Percentiles rank a stretch among this genome's conserved stretches.
phyloP scores from a whole-genome alignment of 2,329 filamentous ascomycete species.

The Tetracladium maxilliforme region DNA sequence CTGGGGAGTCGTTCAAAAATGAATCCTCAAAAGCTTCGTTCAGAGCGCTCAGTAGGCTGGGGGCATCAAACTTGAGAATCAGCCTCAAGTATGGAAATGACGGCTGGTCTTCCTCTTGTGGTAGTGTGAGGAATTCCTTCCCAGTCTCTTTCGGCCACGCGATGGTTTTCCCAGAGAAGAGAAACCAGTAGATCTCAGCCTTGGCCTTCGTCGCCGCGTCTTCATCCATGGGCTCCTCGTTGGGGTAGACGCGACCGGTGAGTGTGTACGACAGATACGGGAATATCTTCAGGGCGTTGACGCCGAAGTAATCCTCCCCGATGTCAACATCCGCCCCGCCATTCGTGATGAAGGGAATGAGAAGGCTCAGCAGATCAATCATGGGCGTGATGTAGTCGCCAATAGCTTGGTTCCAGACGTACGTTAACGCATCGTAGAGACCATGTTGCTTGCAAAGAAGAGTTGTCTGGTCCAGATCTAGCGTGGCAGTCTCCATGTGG shows the following conservation, averaged over 20 bases:
- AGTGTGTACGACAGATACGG: conserved; percentile 87
- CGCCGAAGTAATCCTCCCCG: conserved; percentile 42
- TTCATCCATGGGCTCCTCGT: conserved; percentile 60
- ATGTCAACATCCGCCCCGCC: conserved; percentile 36
- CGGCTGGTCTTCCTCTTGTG: conserved; percentile 42
- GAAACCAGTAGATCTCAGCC: conserved; percentile 77
- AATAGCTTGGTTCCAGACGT: conserved; percentile 90
- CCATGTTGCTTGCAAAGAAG: conserved; percentile 80
- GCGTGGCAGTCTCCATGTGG: conserved; percentile 74
- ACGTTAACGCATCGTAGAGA: conserved; percentile 88
- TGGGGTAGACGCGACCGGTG: conserved; percentile 85
- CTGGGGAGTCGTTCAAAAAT: conserved; percentile 72
- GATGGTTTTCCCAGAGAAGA: conserved; percentile 74
- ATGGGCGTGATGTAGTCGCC: conserved; percentile 83
- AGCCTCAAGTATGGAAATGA: conserved; percentile 76
- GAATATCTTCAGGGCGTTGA: conserved; percentile 80
- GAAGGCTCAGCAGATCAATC: conserved; percentile 64
- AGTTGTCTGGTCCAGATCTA: conserved; percentile 91
- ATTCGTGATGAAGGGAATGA: conserved; percentile 41
- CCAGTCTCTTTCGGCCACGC: conserved; percentile 56
- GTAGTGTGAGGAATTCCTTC: conserved; percentile 45
- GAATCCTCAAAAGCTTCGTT: conserved; percentile 96
- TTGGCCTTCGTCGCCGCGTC: conserved; percentile 64
- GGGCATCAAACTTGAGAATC: conserved; percentile 76
- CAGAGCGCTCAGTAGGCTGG: conserved; percentile 84